Evolutionary conservation across 371 early-diverging fungal genomes (phyloP).

Genomic region (Mucor irregularis): DNA sequence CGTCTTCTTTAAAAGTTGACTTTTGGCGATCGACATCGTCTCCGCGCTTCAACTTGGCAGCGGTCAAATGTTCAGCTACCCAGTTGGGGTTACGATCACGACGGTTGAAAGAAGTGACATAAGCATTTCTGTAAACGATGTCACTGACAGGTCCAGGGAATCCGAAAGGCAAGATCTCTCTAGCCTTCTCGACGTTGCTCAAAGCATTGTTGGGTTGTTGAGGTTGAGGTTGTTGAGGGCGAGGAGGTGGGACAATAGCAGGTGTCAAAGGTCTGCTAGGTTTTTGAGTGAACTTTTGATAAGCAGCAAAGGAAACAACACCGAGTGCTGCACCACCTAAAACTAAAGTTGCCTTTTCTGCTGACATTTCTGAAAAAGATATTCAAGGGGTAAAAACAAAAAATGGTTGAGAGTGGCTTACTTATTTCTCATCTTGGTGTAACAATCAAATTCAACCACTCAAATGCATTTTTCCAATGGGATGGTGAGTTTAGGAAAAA

Average conservation of each 20-base stretch:
- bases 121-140: constrained; percentile 54
- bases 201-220: neutral
- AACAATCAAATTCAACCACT: too few relatives aligned
- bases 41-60: constrained; percentile 55
- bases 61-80: constrained; percentile 84
- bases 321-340: constrained; percentile 55
- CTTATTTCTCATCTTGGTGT: too few relatives aligned
- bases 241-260: neutral
- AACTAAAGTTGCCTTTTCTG: constrained; percentile 43
- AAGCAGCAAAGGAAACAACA: constrained; percentile 43
- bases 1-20: constrained; percentile 74
- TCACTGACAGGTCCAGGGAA: constrained; percentile 65
- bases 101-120: constrained; percentile 72
- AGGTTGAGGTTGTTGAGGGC: constrained; percentile 2
- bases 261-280: constrained; percentile 9
- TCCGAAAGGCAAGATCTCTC: constrained; percentile 49
- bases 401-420: too few relatives aligned
- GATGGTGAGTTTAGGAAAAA: too few relatives aligned
- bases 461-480: too few relatives aligned
- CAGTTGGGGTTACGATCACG: constrained; percentile 84
- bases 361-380: too few relatives aligned
- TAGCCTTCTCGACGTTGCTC: constrained; percentile 40
- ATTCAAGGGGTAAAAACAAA: too few relatives aligned
- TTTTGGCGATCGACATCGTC: constrained; percentile 62
- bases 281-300: constrained; percentile 42